phyloP scores from a whole-genome alignment of 2,329 filamentous ascomycete species.

The Fusarium penzigii region DNA sequence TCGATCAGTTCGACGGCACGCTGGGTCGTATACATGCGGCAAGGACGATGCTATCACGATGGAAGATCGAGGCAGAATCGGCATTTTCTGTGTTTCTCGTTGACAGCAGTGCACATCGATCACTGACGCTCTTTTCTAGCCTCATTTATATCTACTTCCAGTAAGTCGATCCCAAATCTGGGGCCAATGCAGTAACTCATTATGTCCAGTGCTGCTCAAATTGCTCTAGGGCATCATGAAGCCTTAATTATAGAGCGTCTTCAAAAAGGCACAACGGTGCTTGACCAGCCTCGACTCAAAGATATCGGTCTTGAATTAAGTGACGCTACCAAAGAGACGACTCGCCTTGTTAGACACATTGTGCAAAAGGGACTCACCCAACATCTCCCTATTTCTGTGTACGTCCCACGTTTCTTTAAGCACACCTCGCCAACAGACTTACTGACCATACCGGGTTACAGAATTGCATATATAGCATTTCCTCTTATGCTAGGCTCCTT shows the following conservation, averaged over 20 bases:
- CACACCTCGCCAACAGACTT: background rate
- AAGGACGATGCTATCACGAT: background rate
- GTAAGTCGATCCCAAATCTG: background rate
- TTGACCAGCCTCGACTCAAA: constrained; percentile 6
- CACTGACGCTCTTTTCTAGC: constrained; percentile 10
- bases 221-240: constrained; percentile 9
- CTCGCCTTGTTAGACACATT: constrained; percentile 3
- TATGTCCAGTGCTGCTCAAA: constrained; percentile 7
- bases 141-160: constrained; percentile 15
- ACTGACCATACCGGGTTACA: background rate
- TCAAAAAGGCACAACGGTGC: constrained; percentile 12
- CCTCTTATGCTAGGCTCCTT: constrained; percentile 6
- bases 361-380: constrained; percentile 5
- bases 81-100: constrained; percentile 1
- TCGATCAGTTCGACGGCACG: constrained; percentile 3
- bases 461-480: constrained; percentile 6
- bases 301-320: constrained; percentile 6
- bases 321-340: constrained; percentile 2
- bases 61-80: constrained; percentile 3
- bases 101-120: background rate
- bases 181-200: background rate
- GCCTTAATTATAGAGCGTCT: constrained; percentile 17
- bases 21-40: constrained; percentile 1
- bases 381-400: constrained; percentile 7
- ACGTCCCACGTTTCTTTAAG: background rate